Base-by-base conservation (phyloP, 768 basidiomycete species). In the Rubroboletus satanas region DNA sequence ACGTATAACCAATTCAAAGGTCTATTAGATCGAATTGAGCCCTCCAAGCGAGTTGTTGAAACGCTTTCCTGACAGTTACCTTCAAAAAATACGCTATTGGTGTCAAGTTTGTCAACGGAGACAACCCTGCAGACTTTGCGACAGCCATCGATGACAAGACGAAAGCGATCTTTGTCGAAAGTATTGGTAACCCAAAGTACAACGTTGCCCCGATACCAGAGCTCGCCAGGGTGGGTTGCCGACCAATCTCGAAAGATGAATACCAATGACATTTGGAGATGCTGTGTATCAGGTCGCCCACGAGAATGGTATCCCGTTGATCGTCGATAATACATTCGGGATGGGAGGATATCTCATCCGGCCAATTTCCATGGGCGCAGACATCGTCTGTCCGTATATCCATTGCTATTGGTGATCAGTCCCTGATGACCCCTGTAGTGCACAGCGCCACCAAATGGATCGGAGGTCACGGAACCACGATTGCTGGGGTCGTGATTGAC, bases 361-460 rank as follows among this genome's bases (percentile, higher is more conserved):
- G 1, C 90, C 90, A 2, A 82, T 91, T 56, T 77, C 83, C 23
- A 78, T 81, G 61, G 90, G 90, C 14, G 89, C 90, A 0, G 88
- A 93, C 59, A 88, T 92, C 54, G 75, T 91, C 54, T 76, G 82
- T 81, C 33, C n/a, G 76, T 63, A 43, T 28, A 23, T 29, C 31
- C 18, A 12, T 3, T 11, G 2, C 17, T 7, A 4, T 28, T 3
- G 5, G 11, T 8, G 18, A 23, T 8, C 5, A 9, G 15, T 8
- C 7, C 9, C n/a, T 56, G 35, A 62, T 32, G 33, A n/a, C 12
- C 7, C 7, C 23, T 23, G 4, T 52, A 62, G 84, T 90, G 17
- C 84, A 90, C 66, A 87, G 84, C 47, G 87, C 87, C 1, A 90
- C 90, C 1, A 91, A 93, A 63, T 93, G 90, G 90, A 90, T 91